These are phyloP conservation scores for Diaporthe sp. DNA, from an alignment of 2,329 filamentous ascomycete species.

Conservation along the genomic window DNA sequence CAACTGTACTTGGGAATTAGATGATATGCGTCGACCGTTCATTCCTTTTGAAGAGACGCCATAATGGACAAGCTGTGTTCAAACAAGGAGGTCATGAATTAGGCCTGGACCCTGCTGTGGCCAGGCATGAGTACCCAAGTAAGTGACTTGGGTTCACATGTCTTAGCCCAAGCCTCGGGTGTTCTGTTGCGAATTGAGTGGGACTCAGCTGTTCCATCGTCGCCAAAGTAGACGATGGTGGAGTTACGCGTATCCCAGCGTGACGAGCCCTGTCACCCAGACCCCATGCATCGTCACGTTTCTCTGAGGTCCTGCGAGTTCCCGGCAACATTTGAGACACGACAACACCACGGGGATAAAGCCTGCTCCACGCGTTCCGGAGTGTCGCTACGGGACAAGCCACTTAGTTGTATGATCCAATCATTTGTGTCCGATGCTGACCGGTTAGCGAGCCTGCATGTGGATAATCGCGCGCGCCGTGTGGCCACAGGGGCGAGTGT, in stretches of 20 bases:
- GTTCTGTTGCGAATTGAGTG: slow-evolving; percentile 6
- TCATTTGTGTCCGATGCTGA: slow-evolving; percentile 31
- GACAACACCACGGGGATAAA: slow-evolving; percentile 34
- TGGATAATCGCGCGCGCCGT: slow-evolving; percentile 14
- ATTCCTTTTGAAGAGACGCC: slow-evolving; percentile 26
- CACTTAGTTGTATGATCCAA: slow-evolving; percentile 33
- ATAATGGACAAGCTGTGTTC: background rate
- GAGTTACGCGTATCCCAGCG: background rate
- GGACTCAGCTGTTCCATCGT: background rate
- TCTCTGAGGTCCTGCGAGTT: slow-evolving; percentile 37
- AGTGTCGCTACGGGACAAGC: slow-evolving; percentile 37
- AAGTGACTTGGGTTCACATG: background rate
- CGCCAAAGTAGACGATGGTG: background rate
- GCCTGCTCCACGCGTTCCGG: slow-evolving; percentile 21
- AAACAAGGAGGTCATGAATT: background rate
- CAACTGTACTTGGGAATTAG: slow-evolving; percentile 10
- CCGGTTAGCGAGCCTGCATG: slow-evolving; percentile 39
- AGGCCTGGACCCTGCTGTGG: background rate
- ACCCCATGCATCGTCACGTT: slow-evolving; percentile 33
- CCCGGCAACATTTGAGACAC: slow-evolving; percentile 32
- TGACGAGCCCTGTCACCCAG: slow-evolving; percentile 19
- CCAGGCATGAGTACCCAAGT: background rate
- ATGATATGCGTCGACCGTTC: slow-evolving; percentile 26
- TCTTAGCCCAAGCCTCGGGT: slow-evolving; percentile 15
- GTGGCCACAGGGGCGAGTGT: background rate